Conservation (phyloP, 192 early-diverging fungal genomes). For the Thoreauomyces humboldtii region DNA sequence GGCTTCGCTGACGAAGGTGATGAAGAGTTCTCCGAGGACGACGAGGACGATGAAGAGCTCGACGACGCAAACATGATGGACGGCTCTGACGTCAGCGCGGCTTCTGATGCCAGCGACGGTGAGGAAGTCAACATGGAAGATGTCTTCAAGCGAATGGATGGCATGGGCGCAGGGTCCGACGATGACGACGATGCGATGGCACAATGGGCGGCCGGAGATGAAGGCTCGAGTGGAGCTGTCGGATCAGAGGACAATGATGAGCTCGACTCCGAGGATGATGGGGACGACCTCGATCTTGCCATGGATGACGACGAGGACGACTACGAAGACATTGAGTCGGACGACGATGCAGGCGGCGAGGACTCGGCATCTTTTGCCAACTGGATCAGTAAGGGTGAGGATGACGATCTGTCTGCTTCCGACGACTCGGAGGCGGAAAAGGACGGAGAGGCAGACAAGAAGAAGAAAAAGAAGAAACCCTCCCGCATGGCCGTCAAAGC, state of each 20-base stretch:
- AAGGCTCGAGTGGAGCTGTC: slow-evolving; percentile 4
- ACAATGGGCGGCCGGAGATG: slow-evolving; percentile 22
- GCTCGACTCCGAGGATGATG: slow-evolving; percentile 30
- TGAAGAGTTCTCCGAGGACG: slow-evolving; percentile 44
- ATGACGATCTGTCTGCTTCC: slow-evolving; percentile 12
- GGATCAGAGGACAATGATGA: slow-evolving; percentile 8
- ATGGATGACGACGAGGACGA: slow-evolving; percentile 28
- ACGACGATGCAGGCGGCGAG: neutral
- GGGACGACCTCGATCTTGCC: slow-evolving; percentile 6
- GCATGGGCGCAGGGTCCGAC: slow-evolving; percentile 10
- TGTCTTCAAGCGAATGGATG: slow-evolving; percentile 22
- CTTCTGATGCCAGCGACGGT: slow-evolving; percentile 45
- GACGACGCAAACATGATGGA: no score
- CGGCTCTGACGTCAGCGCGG: no score
- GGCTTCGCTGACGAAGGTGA: slow-evolving; percentile 42
- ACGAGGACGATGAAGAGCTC: slow-evolving; percentile 32
- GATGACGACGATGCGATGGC: slow-evolving; percentile 30
- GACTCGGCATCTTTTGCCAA: slow-evolving; percentile 25
- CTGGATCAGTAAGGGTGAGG: slow-evolving; percentile 18
- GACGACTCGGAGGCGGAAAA: slow-evolving; percentile 26
- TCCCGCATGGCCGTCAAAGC: slow-evolving; percentile 51
- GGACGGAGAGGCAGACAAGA: slow-evolving; percentile 44
- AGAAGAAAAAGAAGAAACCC: slow-evolving; percentile 42
- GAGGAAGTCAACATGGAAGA: slow-evolving; percentile 38
- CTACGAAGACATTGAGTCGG: slow-evolving; percentile 24